A percentile compares a stretch with the other conserved stretches of the same genome.
Conservation (phyloP, 2,329 filamentous ascomycete genomes). For the Colletotrichum gigasporum region DNA sequence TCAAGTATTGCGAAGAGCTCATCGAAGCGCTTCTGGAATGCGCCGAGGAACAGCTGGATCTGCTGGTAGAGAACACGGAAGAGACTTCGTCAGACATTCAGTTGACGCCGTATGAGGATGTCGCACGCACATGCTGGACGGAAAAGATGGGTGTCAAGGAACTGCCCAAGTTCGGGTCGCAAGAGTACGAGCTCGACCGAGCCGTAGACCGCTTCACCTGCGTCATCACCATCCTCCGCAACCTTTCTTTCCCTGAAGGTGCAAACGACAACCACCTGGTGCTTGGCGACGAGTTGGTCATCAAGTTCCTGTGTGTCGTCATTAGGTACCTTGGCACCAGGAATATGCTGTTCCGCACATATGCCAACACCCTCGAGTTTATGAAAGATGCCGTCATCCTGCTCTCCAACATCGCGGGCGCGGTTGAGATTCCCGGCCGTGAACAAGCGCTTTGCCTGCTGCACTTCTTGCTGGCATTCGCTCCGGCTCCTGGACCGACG, state of each 20-base stretch:
- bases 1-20: conserved; percentile 85
- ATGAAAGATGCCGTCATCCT: conserved; percentile 95
- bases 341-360: conserved; percentile 83
- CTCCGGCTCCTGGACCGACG: conserved; percentile 78
- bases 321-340: conserved; percentile 90
- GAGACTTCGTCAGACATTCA: conserved; percentile 90
- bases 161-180: conserved; percentile 76
- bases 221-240: conserved; percentile 91
- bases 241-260: conserved; percentile 79
- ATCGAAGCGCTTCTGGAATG: conserved; percentile 90
- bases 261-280: conserved; percentile 72
- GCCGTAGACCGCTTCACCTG: conserved; percentile 89
- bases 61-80: conserved; percentile 83
- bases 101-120: conserved; percentile 86
- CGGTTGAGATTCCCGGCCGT: conserved; percentile 82
- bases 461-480: conserved; percentile 90
- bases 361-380: conserved; percentile 90
- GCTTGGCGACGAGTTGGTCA: conserved; percentile 79
- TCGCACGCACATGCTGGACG: conserved; percentile 78
- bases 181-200: conserved; percentile 83
- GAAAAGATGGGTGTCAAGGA: conserved; percentile 80
- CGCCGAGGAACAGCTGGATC: conserved; percentile 86
- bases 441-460: conserved; percentile 89
- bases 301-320: conserved; percentile 84
- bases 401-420: conserved; percentile 86